Conservation (phyloP, 73 alveolate species). For the Symbiodinium pilosum region DNA sequence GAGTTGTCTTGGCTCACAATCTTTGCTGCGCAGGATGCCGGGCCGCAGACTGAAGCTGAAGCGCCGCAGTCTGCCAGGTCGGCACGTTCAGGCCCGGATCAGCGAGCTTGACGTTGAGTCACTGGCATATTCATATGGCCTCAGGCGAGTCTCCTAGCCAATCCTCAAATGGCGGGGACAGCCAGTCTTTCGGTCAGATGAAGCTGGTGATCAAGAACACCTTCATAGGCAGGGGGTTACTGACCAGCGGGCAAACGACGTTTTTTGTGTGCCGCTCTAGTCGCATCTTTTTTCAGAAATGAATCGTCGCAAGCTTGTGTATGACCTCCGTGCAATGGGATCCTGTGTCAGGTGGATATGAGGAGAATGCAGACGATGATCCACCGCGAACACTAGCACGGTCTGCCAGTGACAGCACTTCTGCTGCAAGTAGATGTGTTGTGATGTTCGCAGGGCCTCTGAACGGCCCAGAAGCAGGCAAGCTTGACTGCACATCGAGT, state of each 20-base stretch:
- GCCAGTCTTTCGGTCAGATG: constrained; percentile 64
- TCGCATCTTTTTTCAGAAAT: too few species aligned
- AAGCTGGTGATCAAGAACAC: constrained; percentile 90
- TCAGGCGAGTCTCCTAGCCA: not conserved
- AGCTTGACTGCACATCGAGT: constrained; percentile 59
- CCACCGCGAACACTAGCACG: constrained; percentile 76
- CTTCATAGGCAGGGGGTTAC: constrained; percentile 31
- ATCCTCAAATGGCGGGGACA: not conserved
- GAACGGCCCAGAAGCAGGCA: not conserved
- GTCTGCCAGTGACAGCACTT: constrained; percentile 78
- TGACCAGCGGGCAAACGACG: too few species aligned
- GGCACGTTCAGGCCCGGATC: not conserved
- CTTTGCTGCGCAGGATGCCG: not conserved
- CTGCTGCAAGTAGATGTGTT: not conserved
- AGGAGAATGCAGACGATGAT: constrained; percentile 12
- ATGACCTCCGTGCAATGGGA: not conserved
- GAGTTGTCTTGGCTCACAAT: not conserved
- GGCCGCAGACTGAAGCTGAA: not conserved
- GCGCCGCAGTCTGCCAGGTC: constrained; percentile 5
- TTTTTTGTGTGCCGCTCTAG: not conserved
- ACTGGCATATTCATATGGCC: too few species aligned
- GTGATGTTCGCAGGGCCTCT: not conserved
- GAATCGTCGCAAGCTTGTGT: not conserved
- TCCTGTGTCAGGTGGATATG: constrained; percentile 45
- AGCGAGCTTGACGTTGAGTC: too few species aligned